Evolutionary conservation across 2,329 filamentous ascomycete genomes (phyloP), one percentile per base, ranked within the genome.

Genomic region (Colletotrichum noveboracense): DNA sequence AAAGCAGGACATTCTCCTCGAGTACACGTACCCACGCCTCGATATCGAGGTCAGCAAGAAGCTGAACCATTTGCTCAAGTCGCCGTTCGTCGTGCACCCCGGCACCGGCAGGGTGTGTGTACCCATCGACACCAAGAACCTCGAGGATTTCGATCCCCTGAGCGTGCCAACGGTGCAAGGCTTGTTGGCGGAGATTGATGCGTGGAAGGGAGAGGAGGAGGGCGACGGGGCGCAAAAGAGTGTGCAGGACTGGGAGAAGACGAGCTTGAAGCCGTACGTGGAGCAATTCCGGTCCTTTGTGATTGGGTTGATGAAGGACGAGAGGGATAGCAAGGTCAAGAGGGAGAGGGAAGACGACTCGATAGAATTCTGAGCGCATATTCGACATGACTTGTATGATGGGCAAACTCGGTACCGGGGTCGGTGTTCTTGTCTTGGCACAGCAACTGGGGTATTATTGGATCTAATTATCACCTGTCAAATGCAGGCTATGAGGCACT

Each of bases 11-110:
- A 94, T 99, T 77, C 93, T 98, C 5, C 91, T 99, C 34, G 97
- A 99, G 86, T 98, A 99, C 86, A 98, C 97, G 8, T 99, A 99
- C 85, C 97, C 97, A 5, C 94, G 97, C 52, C 94, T 99, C 70
- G 97, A 99, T 88, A 96, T 97, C 77, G 96, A 98, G 85, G 97
- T 99, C 83, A 97, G 94, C 82, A 98, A 98, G 89, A 98, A 98
- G 84, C 92, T 98, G 73, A 98, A 98, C 87, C 97, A 99, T 90
- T 92, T 99, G 89, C 93, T 99, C 80, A 99, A 99, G 84, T 96
- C 94, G 77, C 97, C 97, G 1, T 99, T 99, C 82, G 96, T 98
- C 76, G 93, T 99, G 48, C 97, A 99, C 83, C 97, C 97, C 0
- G 96, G 96, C 21, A 99, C 97, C 0, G 96, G 97, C 1, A 89